A percentile compares a stretch with the other conserved stretches of the same genome.
phyloP scores from a whole-genome alignment of 2,329 filamentous ascomycete species.

The Claviceps quebecensis region DNA sequence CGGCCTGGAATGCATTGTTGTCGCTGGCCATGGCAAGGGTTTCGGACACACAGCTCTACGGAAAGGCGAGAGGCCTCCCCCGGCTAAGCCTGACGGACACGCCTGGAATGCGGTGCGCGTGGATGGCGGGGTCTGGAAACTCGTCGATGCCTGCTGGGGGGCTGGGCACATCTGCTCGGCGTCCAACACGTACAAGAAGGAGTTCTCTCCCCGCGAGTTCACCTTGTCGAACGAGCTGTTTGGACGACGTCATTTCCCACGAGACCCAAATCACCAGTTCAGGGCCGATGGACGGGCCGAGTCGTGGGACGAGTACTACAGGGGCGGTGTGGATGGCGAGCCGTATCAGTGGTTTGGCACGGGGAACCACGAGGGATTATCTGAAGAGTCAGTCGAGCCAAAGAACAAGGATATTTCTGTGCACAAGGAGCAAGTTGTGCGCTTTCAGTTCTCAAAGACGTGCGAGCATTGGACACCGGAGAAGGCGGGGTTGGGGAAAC shows the following conservation, averaged over 20 bases:
- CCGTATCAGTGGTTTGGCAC: slow-evolving; percentile 32
- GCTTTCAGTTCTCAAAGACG: slow-evolving; percentile 67
- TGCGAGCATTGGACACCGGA: slow-evolving; percentile 77
- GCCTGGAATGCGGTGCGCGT: slow-evolving; percentile 91
- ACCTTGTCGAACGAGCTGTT: slow-evolving; percentile 61
- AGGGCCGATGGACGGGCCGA: slow-evolving; percentile 54
- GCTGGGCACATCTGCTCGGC: slow-evolving; percentile 51
- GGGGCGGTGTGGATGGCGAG: slow-evolving; percentile 40
- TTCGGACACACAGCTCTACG: slow-evolving; percentile 53
- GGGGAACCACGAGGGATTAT: slow-evolving; percentile 36
- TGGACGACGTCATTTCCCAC: slow-evolving; percentile 65
- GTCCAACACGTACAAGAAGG: slow-evolving; percentile 46
- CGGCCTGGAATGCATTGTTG: slow-evolving; percentile 62
- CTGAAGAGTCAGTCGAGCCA: slow-evolving; percentile 45
- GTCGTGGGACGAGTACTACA: slow-evolving; percentile 71
- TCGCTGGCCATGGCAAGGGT: slow-evolving; percentile 76
- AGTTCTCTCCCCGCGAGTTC: slow-evolving; percentile 52
- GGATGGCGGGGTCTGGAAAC: slow-evolving; percentile 78
- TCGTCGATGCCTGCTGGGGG: slow-evolving; percentile 88
- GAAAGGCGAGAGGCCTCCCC: slow-evolving; percentile 52
- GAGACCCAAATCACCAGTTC: slow-evolving; percentile 55
- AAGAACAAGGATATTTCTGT: slow-evolving; percentile 40
- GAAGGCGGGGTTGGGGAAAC: slow-evolving; percentile 48
- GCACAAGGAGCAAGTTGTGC: slow-evolving; percentile 39
- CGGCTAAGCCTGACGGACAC: slow-evolving; percentile 49